Evolutionary conservation across 2,329 filamentous ascomycete species (phyloP), one percentile per base, ranked within the genome.

Genomic region (Orbilia quercus): DNA sequence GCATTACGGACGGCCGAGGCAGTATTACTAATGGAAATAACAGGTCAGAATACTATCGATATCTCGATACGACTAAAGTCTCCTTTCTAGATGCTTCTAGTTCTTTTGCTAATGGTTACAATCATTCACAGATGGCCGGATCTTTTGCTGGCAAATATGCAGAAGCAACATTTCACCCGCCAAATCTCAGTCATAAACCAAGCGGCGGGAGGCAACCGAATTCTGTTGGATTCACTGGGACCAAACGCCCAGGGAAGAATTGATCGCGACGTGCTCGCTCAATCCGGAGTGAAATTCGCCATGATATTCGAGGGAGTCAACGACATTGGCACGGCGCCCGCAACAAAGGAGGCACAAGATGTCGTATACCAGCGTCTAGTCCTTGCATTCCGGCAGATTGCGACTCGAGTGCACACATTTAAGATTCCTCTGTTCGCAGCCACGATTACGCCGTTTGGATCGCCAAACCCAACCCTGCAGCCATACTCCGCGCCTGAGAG

Each of bases 261-360:
- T 74, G 84, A 88, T 77, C 84, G 88, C n/a, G 88, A 90, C 77
- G 84, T 89, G 1, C 82, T 90, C 1, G 79, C 84, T 0, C 85
- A 87, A 31, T 82, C 84, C 0, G 85, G 85, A 2, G 84, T 87
- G 1, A 82, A 82, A 75, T 89, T 88, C 77, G 85, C 85, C 20
- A 84, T 90, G 81, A 82, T 90, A 38, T 90, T 89, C 78, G 86
- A 89, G 79, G 88, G 88, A 18, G 87, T 90, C 25, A 90, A 90
- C 77, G 88, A 90, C 77, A 89, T 91, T 64, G 88, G 88, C 2
- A 81, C 79, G 1, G 84, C 82, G 0, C 80, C 80, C 1, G 76
- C 83, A 0, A 84, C 84, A 20, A 54, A 79, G 0, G 79, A 77
- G 0, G 80, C 82, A 0, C 86, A 88, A 76, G 74, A 76, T 1